Evolutionary conservation across 2,329 filamentous ascomycete species (phyloP).

Genomic region (Arthroderma sp.): DNA sequence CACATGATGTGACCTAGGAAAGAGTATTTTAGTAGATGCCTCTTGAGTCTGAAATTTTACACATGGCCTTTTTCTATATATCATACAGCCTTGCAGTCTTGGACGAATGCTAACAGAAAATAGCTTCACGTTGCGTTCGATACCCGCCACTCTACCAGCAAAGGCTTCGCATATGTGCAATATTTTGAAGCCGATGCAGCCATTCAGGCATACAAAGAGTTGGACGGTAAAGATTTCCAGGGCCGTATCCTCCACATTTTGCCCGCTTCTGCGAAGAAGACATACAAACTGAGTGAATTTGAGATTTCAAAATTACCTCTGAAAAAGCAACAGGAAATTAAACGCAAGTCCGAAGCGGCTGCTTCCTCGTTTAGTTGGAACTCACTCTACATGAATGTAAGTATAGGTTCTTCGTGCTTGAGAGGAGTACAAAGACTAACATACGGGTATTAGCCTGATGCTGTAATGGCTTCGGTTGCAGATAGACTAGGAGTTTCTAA

Average conservation of each 20-base stretch:
- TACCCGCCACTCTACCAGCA: conserved; percentile 55
- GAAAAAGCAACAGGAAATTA: conserved; percentile 87
- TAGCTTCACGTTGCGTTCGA: conserved; percentile 79
- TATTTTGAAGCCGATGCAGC: conserved; percentile 62
- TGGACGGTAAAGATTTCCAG: conserved; percentile 81
- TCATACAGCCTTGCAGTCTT: conserved; percentile 11
- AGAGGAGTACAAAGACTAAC: not conserved
- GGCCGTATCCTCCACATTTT: conserved; percentile 84
- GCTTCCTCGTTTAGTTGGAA: conserved; percentile 90
- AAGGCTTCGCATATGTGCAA: conserved; percentile 82
- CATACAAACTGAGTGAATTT: conserved; percentile 73
- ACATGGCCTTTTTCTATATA: conserved; percentile 17
- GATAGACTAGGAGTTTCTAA: conserved; percentile 79
- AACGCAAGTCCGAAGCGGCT: conserved; percentile 66
- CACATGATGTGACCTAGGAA: conserved; percentile 82
- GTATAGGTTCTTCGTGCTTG: conserved; percentile 9
- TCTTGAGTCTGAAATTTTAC: conserved; percentile 63
- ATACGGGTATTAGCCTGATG: conserved; percentile 44
- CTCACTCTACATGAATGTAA: conserved; percentile 93
- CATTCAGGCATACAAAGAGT: conserved; percentile 60
- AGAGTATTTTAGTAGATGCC: conserved; percentile 99
- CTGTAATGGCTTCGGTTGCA: conserved; percentile 81
- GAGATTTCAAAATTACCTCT: conserved; percentile 80
- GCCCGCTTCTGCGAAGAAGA: conserved; percentile 68
- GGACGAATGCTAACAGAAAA: conserved; percentile 5